These are phyloP conservation scores for Adiantum capillusveneris DNA, from an alignment of 75 land plant species.

Conservation along the genomic window DNA sequence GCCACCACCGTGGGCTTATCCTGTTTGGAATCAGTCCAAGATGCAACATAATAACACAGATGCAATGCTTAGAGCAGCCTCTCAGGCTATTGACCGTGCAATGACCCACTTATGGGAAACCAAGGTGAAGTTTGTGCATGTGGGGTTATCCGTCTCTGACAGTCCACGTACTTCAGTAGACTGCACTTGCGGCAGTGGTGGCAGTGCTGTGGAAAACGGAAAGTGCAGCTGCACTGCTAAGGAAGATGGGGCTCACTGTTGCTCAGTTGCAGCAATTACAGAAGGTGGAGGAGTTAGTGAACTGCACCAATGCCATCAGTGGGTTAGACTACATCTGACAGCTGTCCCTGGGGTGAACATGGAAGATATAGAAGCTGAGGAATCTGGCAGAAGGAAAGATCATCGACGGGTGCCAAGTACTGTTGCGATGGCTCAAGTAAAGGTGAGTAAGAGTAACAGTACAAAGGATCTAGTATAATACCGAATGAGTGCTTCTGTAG, in stretches of 20 bases:
- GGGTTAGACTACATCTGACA: constrained; percentile 68
- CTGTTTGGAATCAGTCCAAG: constrained; percentile 65
- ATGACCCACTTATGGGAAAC: constrained; percentile 86
- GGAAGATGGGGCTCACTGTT: background rate
- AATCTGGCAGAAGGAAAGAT: constrained; percentile 62
- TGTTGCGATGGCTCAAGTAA: constrained; percentile 97
- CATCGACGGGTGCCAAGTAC: constrained; percentile 99
- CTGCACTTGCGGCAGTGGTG: background rate
- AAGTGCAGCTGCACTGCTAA: background rate
- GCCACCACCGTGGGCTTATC: constrained; percentile 99
- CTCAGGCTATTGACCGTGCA: constrained; percentile 94
- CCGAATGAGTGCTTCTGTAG: no score
- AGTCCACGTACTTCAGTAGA: background rate
- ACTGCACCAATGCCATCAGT: constrained; percentile 30
- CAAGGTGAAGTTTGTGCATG: constrained; percentile 87
- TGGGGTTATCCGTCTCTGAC: constrained; percentile 52
- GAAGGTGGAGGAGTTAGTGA: constrained; percentile 8
- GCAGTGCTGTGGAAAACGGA: background rate
- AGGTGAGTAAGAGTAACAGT: constrained; percentile 31
- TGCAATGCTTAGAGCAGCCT: constrained; percentile 78
- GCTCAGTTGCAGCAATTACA: background rate
- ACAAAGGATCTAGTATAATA: no score
- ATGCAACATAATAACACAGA: constrained; percentile 47
- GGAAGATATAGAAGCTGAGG: constrained; percentile 88
- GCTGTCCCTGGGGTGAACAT: constrained; percentile 86